phyloP scores from a whole-genome alignment of 768 basidiomycete species.

The Tulasnella sp. region DNA sequence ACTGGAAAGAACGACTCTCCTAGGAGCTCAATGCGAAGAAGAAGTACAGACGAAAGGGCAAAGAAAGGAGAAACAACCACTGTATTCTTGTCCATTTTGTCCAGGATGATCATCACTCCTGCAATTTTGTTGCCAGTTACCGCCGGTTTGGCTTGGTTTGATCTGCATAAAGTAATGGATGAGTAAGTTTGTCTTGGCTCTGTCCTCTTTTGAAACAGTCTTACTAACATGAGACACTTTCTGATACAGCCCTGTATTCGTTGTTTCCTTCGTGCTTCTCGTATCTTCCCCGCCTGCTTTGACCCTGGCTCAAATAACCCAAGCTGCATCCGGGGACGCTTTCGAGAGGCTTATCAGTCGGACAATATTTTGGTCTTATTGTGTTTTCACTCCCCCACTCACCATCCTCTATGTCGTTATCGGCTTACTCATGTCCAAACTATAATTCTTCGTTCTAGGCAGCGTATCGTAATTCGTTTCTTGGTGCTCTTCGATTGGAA shows the following conservation, averaged over 20 bases:
- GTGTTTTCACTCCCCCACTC: conserved; percentile 74
- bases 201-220: background rate
- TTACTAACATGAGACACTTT: conserved; percentile 5
- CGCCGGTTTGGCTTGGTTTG: conserved; percentile 43
- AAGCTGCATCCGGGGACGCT: conserved; percentile 70
- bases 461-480: too few species aligned
- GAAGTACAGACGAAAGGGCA: conserved; percentile 5
- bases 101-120: conserved; percentile 81
- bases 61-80: conserved; percentile 65
- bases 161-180: conserved; percentile 50
- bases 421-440: conserved; percentile 37
- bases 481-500: too few species aligned
- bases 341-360: conserved; percentile 85
- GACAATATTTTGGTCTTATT: conserved; percentile 91
- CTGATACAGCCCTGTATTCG: conserved; percentile 59
- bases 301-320: conserved; percentile 66
- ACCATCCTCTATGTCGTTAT: conserved; percentile 65
- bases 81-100: conserved; percentile 65
- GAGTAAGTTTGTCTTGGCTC: conserved; percentile 43
- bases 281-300: conserved; percentile 72
- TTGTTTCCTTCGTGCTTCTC: conserved; percentile 72
- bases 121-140: conserved; percentile 64
- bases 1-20: conserved; percentile 17
- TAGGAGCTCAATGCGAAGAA: conserved; percentile 17
- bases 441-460: conserved; percentile 21